Evolutionary conservation across 352 stramenopile species (phyloP), one percentile per base, ranked within the genome.

Genomic region (Globisporangium orthogonon): DNA sequence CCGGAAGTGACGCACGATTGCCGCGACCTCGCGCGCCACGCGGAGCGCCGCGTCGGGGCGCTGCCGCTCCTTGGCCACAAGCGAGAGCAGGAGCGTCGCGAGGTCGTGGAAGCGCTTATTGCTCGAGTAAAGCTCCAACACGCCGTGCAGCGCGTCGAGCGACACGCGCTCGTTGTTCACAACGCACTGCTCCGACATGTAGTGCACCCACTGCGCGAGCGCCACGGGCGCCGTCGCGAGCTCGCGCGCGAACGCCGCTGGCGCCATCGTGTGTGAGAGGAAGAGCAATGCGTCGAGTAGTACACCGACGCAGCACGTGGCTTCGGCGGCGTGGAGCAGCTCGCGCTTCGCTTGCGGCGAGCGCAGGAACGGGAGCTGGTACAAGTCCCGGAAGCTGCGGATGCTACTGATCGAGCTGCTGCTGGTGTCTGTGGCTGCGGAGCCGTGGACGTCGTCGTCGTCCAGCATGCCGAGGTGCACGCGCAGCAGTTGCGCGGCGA

Each of bases 401-500:
- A 81, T 54, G 23, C 7, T 13, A 9, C 7, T 23, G 37, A 10
- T 18, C 5, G 6, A 44, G 15, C 1, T 15, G 23, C 43, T 47
- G 17, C 6, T 37, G 5, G 23, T 44, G 18, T 50, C 39, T 9
- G 6, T 28, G 5, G 37, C 11, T 37, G 35, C 35, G 9, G 35
- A 7, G 35, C 14, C 35, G 35, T 11, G 2, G 2, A 4, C 35
- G 35, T 40, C 7, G 35, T 14, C 35, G n/a, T 61, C 61, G 41
- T 72, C 60, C 23, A 74, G 66, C 7, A 96, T 82, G 4, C 79
- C 90, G 18, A 93, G 67, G 28, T 87, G 94, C 65, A 96, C 76
- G 83, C 83, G 52, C 86, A 98, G 66, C 41, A 97, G 71, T 72
- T 91, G 62, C 70, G 75, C 62, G 39, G 82, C 67, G 46, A 73